Evolutionary conservation across 352 stramenopile genomes (phyloP), one percentile per base, ranked within the genome.

Genomic region (Phytopythium kandeliae): DNA sequence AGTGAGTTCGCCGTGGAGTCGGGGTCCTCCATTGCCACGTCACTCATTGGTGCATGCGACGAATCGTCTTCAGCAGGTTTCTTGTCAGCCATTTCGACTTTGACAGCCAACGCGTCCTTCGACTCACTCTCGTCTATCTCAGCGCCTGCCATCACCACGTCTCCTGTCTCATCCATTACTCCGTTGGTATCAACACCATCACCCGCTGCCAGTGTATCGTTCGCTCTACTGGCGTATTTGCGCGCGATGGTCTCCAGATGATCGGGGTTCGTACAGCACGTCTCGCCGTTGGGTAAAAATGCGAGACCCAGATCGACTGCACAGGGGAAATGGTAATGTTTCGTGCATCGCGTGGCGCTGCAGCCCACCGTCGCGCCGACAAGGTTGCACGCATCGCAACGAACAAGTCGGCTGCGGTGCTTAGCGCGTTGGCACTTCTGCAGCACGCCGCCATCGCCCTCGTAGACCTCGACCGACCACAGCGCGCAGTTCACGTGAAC

Each of bases 271-370:
- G 79, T 68, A 51, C 82, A 93, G 31, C 75, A 89, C 7, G 78
- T 89, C 47, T 89, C 78, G 11, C 79, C 68, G 11, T 69, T 88
- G 2, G 73, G 70, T 35, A 91, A 58, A 42, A 93, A 93, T 1
- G 75, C 65, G 11, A 89, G 74, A 4, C 75, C 75, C 40, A 74
- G 62, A 48, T 90, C 88, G 17, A 92, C 69, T 17, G 92, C 92
- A 50, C 95, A 98, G 2, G 83, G 76, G 53, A 98, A 97, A 63
- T 98, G 96, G 47, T 91, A 98, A 57, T 97, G 96, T 33, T 69
- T 74, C 34, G 73, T 74, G 42, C 95, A 98, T 8, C 89, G 85
- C 8, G 71, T 66, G 28, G 92, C 84, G 12, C 65, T 71, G 55
- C 96, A 98, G 10, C 94, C 94, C 15, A 98, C 67, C 5, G 89